Evolutionary conservation across 23 red algal genomes (phyloP).

Genomic region (Chondrus crispus): DNA sequence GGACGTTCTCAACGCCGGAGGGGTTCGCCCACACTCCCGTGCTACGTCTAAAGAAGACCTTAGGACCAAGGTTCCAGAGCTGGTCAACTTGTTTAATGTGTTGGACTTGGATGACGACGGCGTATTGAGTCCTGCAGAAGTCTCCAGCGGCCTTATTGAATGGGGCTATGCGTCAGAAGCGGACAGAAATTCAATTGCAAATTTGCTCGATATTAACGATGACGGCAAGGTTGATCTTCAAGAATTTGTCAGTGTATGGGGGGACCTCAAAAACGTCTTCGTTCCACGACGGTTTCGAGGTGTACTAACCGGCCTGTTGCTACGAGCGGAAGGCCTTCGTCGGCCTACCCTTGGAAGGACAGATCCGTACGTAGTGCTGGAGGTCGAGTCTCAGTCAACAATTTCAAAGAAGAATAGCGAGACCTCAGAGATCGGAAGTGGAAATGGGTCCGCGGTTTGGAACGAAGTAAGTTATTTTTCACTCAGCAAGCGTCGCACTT

Average conservation of each 20-base stretch:
- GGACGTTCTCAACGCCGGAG: background rate
- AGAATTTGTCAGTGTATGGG: constrained; percentile 55
- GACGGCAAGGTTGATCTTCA: constrained; percentile 9
- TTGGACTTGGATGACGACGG: constrained; percentile 57
- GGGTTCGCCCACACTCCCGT: background rate
- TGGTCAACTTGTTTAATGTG: constrained; percentile 15
- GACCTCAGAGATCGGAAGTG: constrained; percentile 24
- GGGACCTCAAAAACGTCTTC: constrained; percentile 14
- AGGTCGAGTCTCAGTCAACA: constrained; percentile 21
- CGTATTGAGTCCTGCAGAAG: constrained; percentile 12
- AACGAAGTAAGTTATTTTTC: constrained; percentile 47
- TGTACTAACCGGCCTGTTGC: constrained; percentile 25
- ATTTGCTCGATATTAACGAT: constrained; percentile 20
- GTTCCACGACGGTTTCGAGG: constrained; percentile 38
- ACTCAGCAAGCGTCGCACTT: no score
- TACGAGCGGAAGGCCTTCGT: constrained; percentile 31
- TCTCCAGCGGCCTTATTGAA: constrained; percentile 34
- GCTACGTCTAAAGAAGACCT: constrained; percentile 6
- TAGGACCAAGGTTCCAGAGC: background rate
- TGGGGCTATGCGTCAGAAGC: constrained; percentile 52
- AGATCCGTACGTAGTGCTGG: constrained; percentile 48
- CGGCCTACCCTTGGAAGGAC: constrained; percentile 16
- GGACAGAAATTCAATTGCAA: constrained; percentile 20
- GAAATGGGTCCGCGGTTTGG: constrained; percentile 42
- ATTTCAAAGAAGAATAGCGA: constrained; percentile 38